Percentiles rank a stretch among this genome's conserved stretches.
These are phyloP conservation scores for Larix sibirica DNA, from an alignment of 83 land plant genomes.

Conservation along the genomic window DNA sequence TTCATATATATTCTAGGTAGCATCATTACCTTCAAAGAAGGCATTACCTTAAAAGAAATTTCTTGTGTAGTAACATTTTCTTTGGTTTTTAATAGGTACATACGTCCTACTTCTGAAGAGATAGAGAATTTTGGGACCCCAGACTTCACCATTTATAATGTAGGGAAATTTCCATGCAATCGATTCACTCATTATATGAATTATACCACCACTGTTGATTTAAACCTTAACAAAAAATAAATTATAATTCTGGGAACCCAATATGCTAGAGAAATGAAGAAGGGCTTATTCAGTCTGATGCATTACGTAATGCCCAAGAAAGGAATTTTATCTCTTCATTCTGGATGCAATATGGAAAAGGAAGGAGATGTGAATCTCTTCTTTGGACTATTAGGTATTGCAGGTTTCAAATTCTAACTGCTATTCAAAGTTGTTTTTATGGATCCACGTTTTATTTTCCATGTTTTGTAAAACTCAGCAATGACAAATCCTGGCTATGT, in stretches of 20 bases:
- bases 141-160: conserved; percentile 33
- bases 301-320: conserved; percentile 31
- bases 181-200: conserved; percentile 30
- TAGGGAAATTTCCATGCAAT: conserved; percentile 27
- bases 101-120: conserved; percentile 31
- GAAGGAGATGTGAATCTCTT: conserved; percentile 28
- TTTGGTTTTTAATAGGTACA: conserved; percentile 20
- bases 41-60: no score
- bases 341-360: conserved; percentile 35
- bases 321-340: conserved; percentile 29
- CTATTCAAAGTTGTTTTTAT: background rate
- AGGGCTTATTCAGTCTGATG: conserved; percentile 31
- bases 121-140: conserved; percentile 30
- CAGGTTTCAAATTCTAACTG: background rate
- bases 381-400: conserved; percentile 32
- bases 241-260: conserved; percentile 29
- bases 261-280: conserved; percentile 35
- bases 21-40: no score
- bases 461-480: background rate
- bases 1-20: no score
- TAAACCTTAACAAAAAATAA: conserved; percentile 21
- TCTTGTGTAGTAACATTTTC: background rate
- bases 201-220: conserved; percentile 24
- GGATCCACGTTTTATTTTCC: background rate
- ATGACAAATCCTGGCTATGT: no score